A percentile compares a stretch with the other conserved stretches of the same genome.
Conservation (phyloP, 768 basidiomycete species). For the Boletus speciosus region DNA sequence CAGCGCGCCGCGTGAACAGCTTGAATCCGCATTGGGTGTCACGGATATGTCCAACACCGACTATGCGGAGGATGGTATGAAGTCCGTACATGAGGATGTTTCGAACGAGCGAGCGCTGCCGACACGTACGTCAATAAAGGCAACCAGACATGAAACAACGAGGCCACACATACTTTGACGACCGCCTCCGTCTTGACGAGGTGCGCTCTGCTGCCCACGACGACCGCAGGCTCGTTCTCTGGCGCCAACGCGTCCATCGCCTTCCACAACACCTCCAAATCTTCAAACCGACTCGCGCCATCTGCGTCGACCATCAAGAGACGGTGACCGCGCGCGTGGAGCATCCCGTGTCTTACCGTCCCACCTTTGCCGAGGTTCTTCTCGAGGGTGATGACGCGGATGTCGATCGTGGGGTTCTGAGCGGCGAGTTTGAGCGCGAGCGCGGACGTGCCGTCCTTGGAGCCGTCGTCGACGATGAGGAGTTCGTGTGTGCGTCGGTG, state of each 20-base stretch:
- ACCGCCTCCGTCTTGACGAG: constrained; percentile 90
- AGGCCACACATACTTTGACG: constrained; percentile 61
- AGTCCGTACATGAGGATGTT: constrained; percentile 94
- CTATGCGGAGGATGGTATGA: constrained; percentile 82
- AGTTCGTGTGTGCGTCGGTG: constrained; percentile 57
- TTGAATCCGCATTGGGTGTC: constrained; percentile 99
- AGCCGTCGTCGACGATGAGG: constrained; percentile 89
- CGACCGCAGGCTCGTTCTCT: constrained; percentile 51
- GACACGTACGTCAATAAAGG: not conserved
- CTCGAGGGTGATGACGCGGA: constrained; percentile 75
- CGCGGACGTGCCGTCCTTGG: constrained; percentile 67
- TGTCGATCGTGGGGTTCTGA: constrained; percentile 52
- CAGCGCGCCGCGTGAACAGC: constrained; percentile 81
- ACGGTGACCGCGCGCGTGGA: constrained; percentile 71
- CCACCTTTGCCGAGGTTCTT: constrained; percentile 91
- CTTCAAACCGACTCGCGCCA: constrained; percentile 84
- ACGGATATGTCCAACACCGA: constrained; percentile 86
- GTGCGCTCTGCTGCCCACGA: constrained; percentile 90
- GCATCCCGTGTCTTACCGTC: constrained; percentile 88
- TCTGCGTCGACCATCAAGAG: constrained; percentile 94
- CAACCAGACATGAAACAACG: not conserved
- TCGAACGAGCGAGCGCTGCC: constrained; percentile 79
- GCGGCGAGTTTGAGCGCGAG: constrained; percentile 63
- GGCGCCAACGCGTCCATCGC: constrained; percentile 63
- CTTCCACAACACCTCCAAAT: constrained; percentile 75